Percentiles rank a stretch among this genome's conserved stretches.
Evolutionary conservation across 2,329 filamentous ascomycete species (phyloP).

Genomic region (Trematosphaeria pertusa): DNA sequence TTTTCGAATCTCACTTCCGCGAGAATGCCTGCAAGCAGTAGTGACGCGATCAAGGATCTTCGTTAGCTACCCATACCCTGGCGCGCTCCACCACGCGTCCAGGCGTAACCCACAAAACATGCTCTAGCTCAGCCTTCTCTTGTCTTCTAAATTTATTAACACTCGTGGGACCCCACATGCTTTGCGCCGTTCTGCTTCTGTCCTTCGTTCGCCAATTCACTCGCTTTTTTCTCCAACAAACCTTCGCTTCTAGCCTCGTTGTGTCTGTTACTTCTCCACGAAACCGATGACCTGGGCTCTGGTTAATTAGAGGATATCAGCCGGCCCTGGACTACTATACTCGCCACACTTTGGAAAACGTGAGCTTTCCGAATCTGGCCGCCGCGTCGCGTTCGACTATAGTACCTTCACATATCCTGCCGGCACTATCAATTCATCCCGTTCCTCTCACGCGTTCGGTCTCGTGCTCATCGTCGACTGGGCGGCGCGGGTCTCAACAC

Average conservation of each 20-base stretch:
- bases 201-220: constrained; percentile 30
- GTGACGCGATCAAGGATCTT: constrained; percentile 38
- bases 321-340: constrained; percentile 34
- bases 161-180: constrained; percentile 39
- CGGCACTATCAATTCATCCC: constrained; percentile 35
- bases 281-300: constrained; percentile 28
- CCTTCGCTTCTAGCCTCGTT: constrained; percentile 24
- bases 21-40: constrained; percentile 25
- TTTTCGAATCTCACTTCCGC: constrained; percentile 30
- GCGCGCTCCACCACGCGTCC: constrained; percentile 41
- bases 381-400: constrained; percentile 30
- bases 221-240: constrained; percentile 27
- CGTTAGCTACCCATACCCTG: constrained; percentile 27
- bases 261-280: constrained; percentile 12
- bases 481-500: constrained; percentile 30
- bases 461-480: constrained; percentile 28
- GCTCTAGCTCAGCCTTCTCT: constrained; percentile 36
- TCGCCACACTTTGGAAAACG: constrained; percentile 34
- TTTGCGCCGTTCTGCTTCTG: constrained; percentile 27
- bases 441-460: constrained; percentile 41
- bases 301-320: constrained; percentile 24
- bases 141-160: constrained; percentile 42
- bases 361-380: constrained; percentile 29
- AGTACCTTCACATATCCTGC: constrained; percentile 29
- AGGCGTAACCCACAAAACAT: constrained; percentile 42